Evolutionary conservation across 164 flowering plant genomes (phyloP).

Genomic region (Hamamelis virginiana): DNA sequence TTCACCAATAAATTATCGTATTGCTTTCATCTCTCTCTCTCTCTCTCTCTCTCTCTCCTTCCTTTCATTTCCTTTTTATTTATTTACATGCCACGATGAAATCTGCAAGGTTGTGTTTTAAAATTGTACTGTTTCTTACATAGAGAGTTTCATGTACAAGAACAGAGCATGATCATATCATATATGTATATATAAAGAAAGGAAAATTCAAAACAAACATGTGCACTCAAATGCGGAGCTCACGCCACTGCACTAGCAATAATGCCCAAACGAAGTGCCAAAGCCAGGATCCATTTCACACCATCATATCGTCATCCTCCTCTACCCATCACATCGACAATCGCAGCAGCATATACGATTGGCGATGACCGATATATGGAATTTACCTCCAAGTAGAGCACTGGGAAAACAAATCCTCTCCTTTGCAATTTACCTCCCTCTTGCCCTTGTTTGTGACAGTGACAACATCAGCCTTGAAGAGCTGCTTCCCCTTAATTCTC

Average conservation of each 20-base stretch:
- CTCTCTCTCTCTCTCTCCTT: background rate
- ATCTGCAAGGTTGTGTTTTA: no score
- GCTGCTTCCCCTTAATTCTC: conserved; percentile 32
- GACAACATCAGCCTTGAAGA: conserved; percentile 43
- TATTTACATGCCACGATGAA: no score
- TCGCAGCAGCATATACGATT: no score
- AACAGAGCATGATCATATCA: no score
- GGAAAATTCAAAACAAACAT: conserved; percentile 16
- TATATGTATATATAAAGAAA: background rate
- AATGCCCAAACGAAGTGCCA: conserved; percentile 36
- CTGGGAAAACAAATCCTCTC: conserved; percentile 27
- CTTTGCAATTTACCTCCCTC: conserved; percentile 26
- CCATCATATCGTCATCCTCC: conserved; percentile 8
- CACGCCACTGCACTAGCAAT: conserved; percentile 30
- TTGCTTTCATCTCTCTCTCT: no score
- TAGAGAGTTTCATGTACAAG: no score
- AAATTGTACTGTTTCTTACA: no score
- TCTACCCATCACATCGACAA: background rate
- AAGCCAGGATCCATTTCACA: conserved; percentile 21
- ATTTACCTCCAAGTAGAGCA: conserved; percentile 26
- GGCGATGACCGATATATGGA: conserved; percentile 31
- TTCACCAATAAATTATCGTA: background rate
- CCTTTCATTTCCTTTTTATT: no score
- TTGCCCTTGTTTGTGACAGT: conserved; percentile 43
- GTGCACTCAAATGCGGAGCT: conserved; percentile 29